Evolutionary conservation across 495 filamentous ascomycete species (phyloP), one percentile per base, ranked within the genome.

Genomic region (Bacidia gigantensis): DNA sequence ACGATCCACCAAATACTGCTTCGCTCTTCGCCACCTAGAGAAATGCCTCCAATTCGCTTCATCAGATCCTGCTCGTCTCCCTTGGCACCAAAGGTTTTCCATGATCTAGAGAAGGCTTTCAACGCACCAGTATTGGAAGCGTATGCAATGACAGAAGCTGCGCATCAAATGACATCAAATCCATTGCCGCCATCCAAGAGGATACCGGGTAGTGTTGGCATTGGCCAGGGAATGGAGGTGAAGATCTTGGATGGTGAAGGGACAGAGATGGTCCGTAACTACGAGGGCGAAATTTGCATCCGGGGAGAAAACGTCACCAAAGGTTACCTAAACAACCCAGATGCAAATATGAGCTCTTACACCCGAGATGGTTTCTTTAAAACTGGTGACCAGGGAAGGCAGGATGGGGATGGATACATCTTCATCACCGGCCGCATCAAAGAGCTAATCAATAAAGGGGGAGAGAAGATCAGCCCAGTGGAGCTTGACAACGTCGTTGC

Each of bases 61-160:
- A 88, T 93, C 63, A 77, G 87, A 46, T 90, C 86, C 2, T 90
- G 87, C 69, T 89, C 85, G 26, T 86, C 82, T 7, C 86, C 86
- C 0, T 69, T 90, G 18, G 83, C 83, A 0, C 87, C 87, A 0
- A 83, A 82, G 46, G 79, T 75, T 46, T 88, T 89, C 68, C 71
- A 87, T 54, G 76, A 81, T 42, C 74, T 90, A 2, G 86, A 90
- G 57, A 66, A 75, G 29, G 69, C 78, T 3, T 83, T 86, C 67
- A 69, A 77, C 26, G 83, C 87, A 0, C 87, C 87, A 2, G 87
- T 93, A 2, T 72, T 93, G 10, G 87, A 93, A 64, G 86, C 86
- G 11, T 93, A 93, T 64, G 87, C 87, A 52, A 93, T 93, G 87
- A 93, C 87, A 24, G 87, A 93, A 67, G 87, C 83, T 21, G 82